phyloP scores from a whole-genome alignment of 768 basidiomycete species.

The Pleurotus djamor region DNA sequence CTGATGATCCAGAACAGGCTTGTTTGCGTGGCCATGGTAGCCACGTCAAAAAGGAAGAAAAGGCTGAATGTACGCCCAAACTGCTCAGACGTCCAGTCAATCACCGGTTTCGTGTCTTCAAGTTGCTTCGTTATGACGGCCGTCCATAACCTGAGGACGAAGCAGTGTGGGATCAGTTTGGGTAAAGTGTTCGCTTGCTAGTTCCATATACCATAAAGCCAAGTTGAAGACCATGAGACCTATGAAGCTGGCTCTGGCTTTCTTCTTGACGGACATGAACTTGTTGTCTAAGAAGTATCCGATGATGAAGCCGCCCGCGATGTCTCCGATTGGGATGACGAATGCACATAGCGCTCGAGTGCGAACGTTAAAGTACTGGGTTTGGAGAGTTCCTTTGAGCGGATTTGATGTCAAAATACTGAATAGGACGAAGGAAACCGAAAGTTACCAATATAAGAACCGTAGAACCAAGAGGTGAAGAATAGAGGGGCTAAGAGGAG shows the following conservation, averaged over 20 bases:
- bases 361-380: conserved; percentile 28
- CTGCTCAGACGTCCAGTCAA: conserved; percentile 28
- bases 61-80: conserved; percentile 26
- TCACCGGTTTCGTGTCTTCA: conserved; percentile 23
- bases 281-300: conserved; percentile 28
- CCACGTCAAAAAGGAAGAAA: conserved; percentile 27
- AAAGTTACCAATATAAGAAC: conserved; percentile 22
- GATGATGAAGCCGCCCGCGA: conserved; percentile 24
- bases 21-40: conserved; percentile 31
- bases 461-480: conserved; percentile 32
- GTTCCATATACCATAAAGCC: conserved; percentile 18
- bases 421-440: not conserved
- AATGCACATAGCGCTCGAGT: conserved; percentile 26
- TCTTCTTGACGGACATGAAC: conserved; percentile 24
- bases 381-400: conserved; percentile 24
- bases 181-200: not conserved
- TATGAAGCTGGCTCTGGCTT: conserved; percentile 25
- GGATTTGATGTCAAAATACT: not conserved
- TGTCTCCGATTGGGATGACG: conserved; percentile 24
- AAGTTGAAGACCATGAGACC: conserved; percentile 25
- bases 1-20: conserved; percentile 27
- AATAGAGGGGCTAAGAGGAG: conserved; percentile 28
- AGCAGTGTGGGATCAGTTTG: not conserved
- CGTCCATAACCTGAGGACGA: conserved; percentile 23
- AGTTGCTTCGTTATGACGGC: conserved; percentile 27